Percentiles rank a stretch among this genome's conserved stretches.
These are phyloP conservation scores for Strombidium stylifer DNA, from an alignment of 73 alveolate species.

Conservation along the genomic window DNA sequence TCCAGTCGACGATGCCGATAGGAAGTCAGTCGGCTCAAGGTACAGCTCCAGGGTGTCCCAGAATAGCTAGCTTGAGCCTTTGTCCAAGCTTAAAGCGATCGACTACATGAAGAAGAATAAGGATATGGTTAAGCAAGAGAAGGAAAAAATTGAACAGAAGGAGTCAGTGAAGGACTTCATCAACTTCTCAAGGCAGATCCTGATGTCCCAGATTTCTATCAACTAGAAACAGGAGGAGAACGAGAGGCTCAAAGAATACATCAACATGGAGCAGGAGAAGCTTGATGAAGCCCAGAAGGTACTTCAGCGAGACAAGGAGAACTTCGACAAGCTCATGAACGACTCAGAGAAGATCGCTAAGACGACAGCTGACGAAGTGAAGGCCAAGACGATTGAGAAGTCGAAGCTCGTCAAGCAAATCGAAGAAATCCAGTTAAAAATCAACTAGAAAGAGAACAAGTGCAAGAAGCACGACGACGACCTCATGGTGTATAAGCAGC, in stretches of 20 bases:
- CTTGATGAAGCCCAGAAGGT: slow-evolving; percentile 19
- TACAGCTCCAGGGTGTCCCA: too few species aligned
- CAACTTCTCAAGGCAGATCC: slow-evolving; percentile 1
- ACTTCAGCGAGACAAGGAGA: slow-evolving; percentile 20
- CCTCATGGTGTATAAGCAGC: slow-evolving; percentile 1
- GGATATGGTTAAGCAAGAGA: too few species aligned
- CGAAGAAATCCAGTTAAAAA: neutral
- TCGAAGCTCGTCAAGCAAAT: slow-evolving; percentile 7
- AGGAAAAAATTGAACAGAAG: neutral
- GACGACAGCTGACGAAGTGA: slow-evolving; percentile 3
- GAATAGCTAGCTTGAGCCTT: too few species aligned
- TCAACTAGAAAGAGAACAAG: slow-evolving; percentile 10
- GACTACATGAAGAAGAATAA: too few species aligned
- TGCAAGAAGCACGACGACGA: slow-evolving; percentile 28
- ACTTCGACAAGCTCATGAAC: slow-evolving; percentile 10
- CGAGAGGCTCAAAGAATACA: slow-evolving; percentile 14
- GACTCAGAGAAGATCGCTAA: neutral
- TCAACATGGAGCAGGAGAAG: slow-evolving; percentile 30
- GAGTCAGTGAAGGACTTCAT: slow-evolving; percentile 14
- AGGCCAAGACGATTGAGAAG: slow-evolving; percentile 3
- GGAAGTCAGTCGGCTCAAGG: too few species aligned
- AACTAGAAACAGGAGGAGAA: slow-evolving; percentile 20
- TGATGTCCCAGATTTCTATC: slow-evolving; percentile 1
- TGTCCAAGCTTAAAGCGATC: too few species aligned
- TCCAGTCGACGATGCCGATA: too few species aligned